Percentiles rank a stretch among this genome's conserved stretches.
Conservation (phyloP, 768 basidiomycete genomes). For the Trichaptum fuscoviolaceum region DNA sequence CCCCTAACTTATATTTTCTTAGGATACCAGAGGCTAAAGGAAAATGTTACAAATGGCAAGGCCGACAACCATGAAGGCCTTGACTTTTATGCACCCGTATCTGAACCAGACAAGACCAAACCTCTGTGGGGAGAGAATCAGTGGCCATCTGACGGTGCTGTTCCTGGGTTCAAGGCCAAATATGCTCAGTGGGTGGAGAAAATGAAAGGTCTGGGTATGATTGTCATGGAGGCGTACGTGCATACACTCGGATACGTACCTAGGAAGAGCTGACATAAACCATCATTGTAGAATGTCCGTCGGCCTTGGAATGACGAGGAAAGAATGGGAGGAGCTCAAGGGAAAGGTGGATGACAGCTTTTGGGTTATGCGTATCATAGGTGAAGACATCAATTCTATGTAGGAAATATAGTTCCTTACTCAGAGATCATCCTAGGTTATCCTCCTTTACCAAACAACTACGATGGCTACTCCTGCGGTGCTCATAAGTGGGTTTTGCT, state of each 20-base stretch:
- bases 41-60: conserved; percentile 84
- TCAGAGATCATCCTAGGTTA: conserved; percentile 50
- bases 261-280: not conserved
- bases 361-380: conserved; percentile 86
- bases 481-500: conserved; percentile 65
- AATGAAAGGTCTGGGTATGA: conserved; percentile 78
- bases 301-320: conserved; percentile 66
- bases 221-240: conserved; percentile 82
- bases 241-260: not conserved
- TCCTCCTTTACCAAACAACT: conserved; percentile 73
- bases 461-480: conserved; percentile 85
- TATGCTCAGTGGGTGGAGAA: conserved; percentile 76
- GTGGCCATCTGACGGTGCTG: conserved; percentile 52
- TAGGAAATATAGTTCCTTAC: not conserved
- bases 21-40: conserved; percentile 79
- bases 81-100: conserved; percentile 75
- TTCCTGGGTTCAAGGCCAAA: conserved; percentile 51
- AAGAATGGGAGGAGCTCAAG: conserved; percentile 69
- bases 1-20: not conserved
- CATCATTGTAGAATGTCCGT: conserved; percentile 59
- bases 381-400: conserved; percentile 30
- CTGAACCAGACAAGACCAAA: conserved; percentile 61
- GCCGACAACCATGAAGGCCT: conserved; percentile 83
- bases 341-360: conserved; percentile 76
- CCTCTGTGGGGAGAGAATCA: conserved; percentile 84